These are phyloP conservation scores for Aspergillus glaucus DNA, from an alignment of 2,329 filamentous ascomycete species.

Conservation along the genomic window DNA sequence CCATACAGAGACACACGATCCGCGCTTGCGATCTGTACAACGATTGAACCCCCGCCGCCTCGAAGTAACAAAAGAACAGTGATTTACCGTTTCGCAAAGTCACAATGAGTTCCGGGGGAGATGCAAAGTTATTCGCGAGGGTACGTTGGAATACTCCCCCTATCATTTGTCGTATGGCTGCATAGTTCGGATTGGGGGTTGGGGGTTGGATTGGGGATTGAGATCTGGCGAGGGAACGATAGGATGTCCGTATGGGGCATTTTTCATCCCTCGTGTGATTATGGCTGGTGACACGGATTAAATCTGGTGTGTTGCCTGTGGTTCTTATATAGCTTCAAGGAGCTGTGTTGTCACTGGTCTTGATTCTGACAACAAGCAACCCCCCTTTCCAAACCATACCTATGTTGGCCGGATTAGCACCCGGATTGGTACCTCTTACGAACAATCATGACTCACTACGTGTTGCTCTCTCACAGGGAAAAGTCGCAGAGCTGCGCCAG, in stretches of 20 bases:
- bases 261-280: not conserved
- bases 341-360: not conserved
- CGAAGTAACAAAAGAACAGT: not conserved
- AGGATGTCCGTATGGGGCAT: not conserved
- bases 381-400: too few relatives aligned
- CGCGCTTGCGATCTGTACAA: not conserved
- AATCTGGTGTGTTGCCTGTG: not conserved
- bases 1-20: not conserved
- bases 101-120: slow-evolving; percentile 67
- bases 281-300: not conserved
- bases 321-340: not conserved
- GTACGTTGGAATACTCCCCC: slow-evolving; percentile 52
- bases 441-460: slow-evolving; percentile 23
- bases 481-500: slow-evolving; percentile 91
- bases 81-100: slow-evolving; percentile 6
- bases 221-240: not conserved
- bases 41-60: not conserved
- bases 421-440: not conserved
- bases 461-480: slow-evolving; percentile 63
- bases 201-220: not conserved
- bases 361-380: not conserved
- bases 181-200: slow-evolving; percentile 2
- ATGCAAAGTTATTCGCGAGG: slow-evolving; percentile 98
- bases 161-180: slow-evolving; percentile 16
- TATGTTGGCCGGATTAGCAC: not conserved